Evolutionary conservation across 2,329 filamentous ascomycete genomes (phyloP).

Genomic region (Torrubiella hemipterigena): DNA sequence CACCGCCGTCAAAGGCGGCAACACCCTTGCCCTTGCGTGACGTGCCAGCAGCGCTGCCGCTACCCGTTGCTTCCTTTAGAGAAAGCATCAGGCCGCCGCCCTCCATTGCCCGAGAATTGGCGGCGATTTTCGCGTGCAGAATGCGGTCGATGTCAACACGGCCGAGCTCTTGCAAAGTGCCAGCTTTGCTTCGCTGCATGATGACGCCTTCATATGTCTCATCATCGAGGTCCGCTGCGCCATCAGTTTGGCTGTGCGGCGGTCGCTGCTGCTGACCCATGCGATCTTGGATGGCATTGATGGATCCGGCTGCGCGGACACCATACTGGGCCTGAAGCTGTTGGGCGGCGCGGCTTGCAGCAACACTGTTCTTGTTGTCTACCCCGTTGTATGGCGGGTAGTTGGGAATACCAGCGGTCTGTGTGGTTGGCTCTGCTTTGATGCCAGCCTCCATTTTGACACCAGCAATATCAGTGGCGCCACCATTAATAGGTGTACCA

Average conservation of each 20-base stretch:
- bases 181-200: slow-evolving; percentile 41
- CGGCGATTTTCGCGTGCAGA: slow-evolving; percentile 56
- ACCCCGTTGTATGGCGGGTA: slow-evolving; percentile 20
- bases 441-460: slow-evolving; percentile 37
- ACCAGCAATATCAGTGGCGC: slow-evolving; percentile 29
- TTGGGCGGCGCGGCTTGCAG: slow-evolving; percentile 42
- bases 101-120: slow-evolving; percentile 56
- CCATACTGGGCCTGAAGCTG: slow-evolving; percentile 50
- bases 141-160: slow-evolving; percentile 54
- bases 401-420: slow-evolving; percentile 16
- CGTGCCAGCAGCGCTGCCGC: slow-evolving; percentile 9
- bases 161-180: slow-evolving; percentile 42
- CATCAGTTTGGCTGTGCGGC: slow-evolving; percentile 56
- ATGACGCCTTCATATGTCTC: slow-evolving; percentile 47
- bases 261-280: slow-evolving; percentile 21
- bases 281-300: slow-evolving; percentile 46
- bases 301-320: slow-evolving; percentile 50
- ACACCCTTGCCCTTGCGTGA: slow-evolving; percentile 19
- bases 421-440: slow-evolving; percentile 30
- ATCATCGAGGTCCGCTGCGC: slow-evolving; percentile 42
- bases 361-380: slow-evolving; percentile 26
- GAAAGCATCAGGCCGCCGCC: slow-evolving; percentile 67
- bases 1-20: slow-evolving; percentile 50
- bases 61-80: slow-evolving; percentile 41
- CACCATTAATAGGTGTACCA: slow-evolving; percentile 8